Percentiles rank a stretch among this genome's conserved stretches.
Evolutionary conservation across 257 asterid genomes (phyloP).

Genomic region (Agastache rugosa): DNA sequence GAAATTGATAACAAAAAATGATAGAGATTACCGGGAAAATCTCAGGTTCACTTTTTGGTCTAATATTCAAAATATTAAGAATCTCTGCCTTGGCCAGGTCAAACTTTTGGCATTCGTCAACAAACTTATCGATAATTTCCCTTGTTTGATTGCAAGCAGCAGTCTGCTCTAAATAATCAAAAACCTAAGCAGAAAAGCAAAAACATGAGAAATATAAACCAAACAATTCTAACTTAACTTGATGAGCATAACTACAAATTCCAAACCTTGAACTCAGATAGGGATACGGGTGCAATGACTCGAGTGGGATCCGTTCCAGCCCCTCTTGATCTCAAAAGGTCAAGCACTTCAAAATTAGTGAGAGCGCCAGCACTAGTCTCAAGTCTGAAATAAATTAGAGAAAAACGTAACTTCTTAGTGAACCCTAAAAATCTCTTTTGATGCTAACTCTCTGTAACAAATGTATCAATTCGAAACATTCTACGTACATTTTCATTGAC

Average conservation of each 20-base stretch:
- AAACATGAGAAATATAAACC: not conserved
- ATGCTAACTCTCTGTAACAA: not conserved
- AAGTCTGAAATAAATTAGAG: constrained; percentile 49
- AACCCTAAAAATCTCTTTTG: not conserved
- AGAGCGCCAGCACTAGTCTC: constrained; percentile 63
- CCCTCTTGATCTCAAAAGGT: constrained; percentile 75
- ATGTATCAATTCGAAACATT: not conserved
- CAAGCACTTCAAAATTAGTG: constrained; percentile 81
- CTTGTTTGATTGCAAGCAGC: constrained; percentile 70
- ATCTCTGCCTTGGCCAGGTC: constrained; percentile 75
- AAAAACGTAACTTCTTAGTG: not conserved
- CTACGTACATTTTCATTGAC: constrained; percentile 49
- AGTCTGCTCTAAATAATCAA: constrained; percentile 70
- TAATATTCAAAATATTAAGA: constrained; percentile 65
- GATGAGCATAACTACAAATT: not conserved
- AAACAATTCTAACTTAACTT: not conserved
- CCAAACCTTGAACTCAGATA: constrained; percentile 79
- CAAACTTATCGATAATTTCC: constrained; percentile 47
- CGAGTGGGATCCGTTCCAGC: constrained; percentile 82
- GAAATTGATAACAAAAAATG: not conserved
- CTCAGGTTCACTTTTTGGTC: constrained; percentile 66
- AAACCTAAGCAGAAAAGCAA: constrained; percentile 52
- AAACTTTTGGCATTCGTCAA: constrained; percentile 53
- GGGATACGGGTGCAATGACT: constrained; percentile 57
- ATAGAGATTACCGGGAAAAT: constrained; percentile 57